Evolutionary conservation across 345 rosid genomes (phyloP).

Genomic region (Eucalyptus regnans): DNA sequence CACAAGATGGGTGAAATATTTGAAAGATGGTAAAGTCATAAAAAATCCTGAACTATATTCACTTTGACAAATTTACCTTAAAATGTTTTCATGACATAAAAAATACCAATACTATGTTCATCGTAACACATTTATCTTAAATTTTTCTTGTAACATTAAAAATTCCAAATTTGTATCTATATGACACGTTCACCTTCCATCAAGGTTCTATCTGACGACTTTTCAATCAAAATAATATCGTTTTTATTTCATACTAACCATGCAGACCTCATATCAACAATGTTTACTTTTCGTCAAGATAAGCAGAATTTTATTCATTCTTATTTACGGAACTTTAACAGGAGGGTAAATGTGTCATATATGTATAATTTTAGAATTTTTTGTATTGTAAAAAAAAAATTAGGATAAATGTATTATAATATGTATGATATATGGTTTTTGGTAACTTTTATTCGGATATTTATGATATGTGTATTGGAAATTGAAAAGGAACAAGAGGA

Average conservation of each 20-base stretch:
- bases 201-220: no score
- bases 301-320: rapidly evolving
- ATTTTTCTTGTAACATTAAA: no score
- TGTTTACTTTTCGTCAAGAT: rapidly evolving
- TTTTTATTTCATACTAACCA: no score
- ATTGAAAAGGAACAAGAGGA: background rate
- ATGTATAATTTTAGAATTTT: rapidly evolving
- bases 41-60: no score
- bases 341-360: rapidly evolving
- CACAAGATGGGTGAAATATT: background rate
- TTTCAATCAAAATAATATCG: no score
- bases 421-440: background rate
- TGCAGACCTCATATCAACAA: rapidly evolving
- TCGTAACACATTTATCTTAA: no score
- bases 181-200: no score
- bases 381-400: no score
- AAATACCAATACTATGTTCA: rapidly evolving
- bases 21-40: background rate
- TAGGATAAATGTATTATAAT: background rate
- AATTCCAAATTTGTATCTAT: rapidly evolving
- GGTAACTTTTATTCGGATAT: background rate
- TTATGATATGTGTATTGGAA: background rate
- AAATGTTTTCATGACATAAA: no score
- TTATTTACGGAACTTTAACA: rapidly evolving
- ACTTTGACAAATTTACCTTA: rapidly evolving